These are phyloP conservation scores for Mucor mucedo DNA, from an alignment of 371 early-diverging fungal species.

Conservation along the genomic window DNA sequence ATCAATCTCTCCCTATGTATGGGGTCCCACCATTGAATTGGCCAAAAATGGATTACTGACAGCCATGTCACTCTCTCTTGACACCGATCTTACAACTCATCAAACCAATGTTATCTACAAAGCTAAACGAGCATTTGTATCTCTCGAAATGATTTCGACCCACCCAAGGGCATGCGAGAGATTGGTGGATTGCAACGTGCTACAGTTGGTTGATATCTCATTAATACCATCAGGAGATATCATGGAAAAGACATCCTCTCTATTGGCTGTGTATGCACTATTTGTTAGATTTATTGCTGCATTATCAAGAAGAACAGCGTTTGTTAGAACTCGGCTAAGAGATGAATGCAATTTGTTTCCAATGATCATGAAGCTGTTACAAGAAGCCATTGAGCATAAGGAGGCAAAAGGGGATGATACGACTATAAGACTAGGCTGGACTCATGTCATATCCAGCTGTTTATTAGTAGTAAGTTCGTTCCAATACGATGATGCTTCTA, in stretches of 20 bases:
- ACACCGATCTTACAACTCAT: neutral
- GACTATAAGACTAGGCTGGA: conserved; percentile 18
- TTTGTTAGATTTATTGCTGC: conserved; percentile 36
- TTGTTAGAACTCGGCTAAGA: conserved; percentile 32
- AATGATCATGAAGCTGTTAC: conserved; percentile 26
- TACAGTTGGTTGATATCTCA: conserved; percentile 21
- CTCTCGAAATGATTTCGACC: conserved; percentile 19
- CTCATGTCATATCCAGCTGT: conserved; percentile 29
- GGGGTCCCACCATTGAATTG: conserved; percentile 34
- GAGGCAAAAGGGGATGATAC: neutral
- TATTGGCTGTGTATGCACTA: conserved; percentile 26
- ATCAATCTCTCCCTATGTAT: conserved; percentile 24
- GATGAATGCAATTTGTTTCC: conserved; percentile 28
- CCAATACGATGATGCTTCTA: conserved; percentile 31
- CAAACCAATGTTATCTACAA: conserved; percentile 16
- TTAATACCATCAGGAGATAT: conserved; percentile 8
- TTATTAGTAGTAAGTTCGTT: conserved; percentile 34
- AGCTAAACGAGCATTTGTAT: conserved; percentile 33
- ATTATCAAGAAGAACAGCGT: conserved; percentile 31
- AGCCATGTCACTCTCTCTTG: neutral
- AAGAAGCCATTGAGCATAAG: conserved; percentile 15
- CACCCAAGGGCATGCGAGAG: conserved; percentile 33
- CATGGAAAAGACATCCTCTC: conserved; percentile 1
- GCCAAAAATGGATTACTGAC: conserved; percentile 27
- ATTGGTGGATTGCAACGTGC: conserved; percentile 27